Conservation (phyloP, 305 asterid species). For the Solanum hybrid region DNA sequence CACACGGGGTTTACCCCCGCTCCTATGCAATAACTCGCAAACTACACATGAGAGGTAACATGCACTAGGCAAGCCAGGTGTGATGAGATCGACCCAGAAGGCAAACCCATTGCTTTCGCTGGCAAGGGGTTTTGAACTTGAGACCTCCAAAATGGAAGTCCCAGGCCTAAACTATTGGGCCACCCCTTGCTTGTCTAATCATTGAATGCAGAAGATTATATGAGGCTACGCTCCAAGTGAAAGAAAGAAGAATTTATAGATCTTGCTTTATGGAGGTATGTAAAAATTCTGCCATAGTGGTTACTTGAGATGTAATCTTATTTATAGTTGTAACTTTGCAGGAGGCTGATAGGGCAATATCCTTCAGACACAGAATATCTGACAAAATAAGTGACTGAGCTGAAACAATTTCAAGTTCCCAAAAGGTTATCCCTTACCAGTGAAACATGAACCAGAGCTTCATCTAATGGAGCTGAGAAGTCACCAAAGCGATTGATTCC, state of each 20-base stretch:
- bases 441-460: conserved; percentile 88
- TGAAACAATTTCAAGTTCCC: not conserved
- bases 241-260: not conserved
- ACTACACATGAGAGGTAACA: no score
- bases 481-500: conserved; percentile 89
- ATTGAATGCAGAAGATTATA: not conserved
- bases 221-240: not conserved
- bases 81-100: no score
- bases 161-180: no score
- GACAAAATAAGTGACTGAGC: not conserved
- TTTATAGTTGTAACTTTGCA: not conserved
- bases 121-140: no score
- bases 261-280: not conserved
- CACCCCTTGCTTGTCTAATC: not conserved
- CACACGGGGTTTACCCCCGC: no score
- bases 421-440: conserved; percentile 35
- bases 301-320: not conserved
- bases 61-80: no score
- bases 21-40: no score
- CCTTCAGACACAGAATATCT: not conserved
- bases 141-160: no score
- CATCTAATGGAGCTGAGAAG: conserved; percentile 94
- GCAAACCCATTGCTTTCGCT: no score
- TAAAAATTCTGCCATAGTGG: not conserved
- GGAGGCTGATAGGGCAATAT: not conserved